phyloP scores from a whole-genome alignment of 202 grass and related monocot genomes.

The Panicum hallii region DNA sequence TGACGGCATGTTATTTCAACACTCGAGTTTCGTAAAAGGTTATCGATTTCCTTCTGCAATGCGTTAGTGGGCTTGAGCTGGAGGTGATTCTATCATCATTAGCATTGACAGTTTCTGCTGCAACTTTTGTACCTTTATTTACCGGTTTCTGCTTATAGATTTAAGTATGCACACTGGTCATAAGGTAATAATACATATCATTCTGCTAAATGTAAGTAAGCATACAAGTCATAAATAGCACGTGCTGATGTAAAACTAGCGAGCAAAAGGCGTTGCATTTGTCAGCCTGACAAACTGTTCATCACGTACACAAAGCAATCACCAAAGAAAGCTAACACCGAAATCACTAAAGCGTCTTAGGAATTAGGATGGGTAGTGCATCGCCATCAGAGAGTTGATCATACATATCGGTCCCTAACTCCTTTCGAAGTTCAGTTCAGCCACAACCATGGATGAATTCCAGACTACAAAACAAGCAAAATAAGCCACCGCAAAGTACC shows the following conservation, averaged over 20 bases:
- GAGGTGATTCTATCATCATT: too few species aligned
- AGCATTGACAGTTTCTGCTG: neutral
- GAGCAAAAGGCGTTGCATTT: neutral
- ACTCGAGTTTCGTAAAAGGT: too few species aligned
- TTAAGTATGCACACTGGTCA: neutral
- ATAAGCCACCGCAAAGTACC: neutral
- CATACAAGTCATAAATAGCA: neutral
- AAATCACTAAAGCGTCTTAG: neutral
- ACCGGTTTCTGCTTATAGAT: neutral
- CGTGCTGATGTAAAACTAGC: neutral
- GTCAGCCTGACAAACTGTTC: neutral
- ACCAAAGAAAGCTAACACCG: neutral
- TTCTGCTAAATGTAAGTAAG: neutral
- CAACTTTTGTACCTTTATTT: neutral
- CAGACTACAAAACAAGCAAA: constrained; percentile 21
- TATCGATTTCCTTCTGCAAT: too few species aligned
- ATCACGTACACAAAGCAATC: neutral
- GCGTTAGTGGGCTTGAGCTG: too few species aligned
- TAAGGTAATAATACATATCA: too few species aligned
- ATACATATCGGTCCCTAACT: neutral
- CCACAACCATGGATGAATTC: neutral
- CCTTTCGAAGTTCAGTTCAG: neutral
- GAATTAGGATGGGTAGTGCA: neutral
- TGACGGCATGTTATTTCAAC: too few species aligned
- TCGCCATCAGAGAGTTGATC: neutral